phyloP scores from a whole-genome alignment of 1,139 yeast species.

The Lodderomyces orthopsilosis region DNA sequence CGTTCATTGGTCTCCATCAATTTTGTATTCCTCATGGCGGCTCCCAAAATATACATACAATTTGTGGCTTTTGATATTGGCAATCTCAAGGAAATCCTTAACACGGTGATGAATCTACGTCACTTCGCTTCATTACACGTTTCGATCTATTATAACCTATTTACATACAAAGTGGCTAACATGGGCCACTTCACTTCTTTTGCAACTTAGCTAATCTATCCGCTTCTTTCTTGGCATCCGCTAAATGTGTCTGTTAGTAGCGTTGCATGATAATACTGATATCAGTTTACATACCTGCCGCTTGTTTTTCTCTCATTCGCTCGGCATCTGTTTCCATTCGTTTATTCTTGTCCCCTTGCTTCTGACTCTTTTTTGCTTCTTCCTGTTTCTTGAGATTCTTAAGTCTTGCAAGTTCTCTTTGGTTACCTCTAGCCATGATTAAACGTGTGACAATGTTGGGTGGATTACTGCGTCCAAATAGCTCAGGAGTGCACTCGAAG shows the following conservation, averaged over 20 bases:
- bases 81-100: no score
- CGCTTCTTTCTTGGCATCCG: constrained; percentile 63
- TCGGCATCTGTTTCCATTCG: constrained; percentile 88
- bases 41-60: no score
- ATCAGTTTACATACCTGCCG: constrained; percentile 55
- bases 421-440: constrained; percentile 91
- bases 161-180: no score
- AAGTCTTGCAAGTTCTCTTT: constrained; percentile 89
- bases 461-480: neutral
- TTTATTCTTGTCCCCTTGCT: constrained; percentile 82
- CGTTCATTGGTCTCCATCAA: no score
- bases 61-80: no score
- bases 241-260: constrained; percentile 22
- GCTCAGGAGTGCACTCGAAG: neutral
- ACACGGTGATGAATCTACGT: no score
- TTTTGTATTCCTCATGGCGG: no score
- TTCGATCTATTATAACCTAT: no score
- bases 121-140: no score
- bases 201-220: constrained; percentile 17
- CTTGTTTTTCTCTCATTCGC: constrained; percentile 83
- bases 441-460: neutral
- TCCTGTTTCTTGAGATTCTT: constrained; percentile 80
- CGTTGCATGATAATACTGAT: neutral
- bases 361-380: constrained; percentile 57
- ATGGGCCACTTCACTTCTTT: constrained; percentile 13